Conservation (phyloP, 2,329 filamentous ascomycete species). For the Thielaviopsis cerberus region DNA sequence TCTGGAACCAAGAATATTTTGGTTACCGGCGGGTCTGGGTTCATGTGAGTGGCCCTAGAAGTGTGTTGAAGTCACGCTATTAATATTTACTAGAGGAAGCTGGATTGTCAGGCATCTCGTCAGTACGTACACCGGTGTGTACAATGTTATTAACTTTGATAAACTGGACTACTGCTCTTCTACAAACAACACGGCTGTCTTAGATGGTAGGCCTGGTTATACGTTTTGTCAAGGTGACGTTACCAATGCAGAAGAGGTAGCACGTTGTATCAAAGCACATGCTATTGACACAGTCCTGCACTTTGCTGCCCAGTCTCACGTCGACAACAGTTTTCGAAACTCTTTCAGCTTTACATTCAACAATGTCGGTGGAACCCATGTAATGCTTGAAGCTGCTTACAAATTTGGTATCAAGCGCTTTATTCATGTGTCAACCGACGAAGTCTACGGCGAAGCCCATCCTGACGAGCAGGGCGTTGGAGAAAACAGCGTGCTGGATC, state of each 20-base stretch:
- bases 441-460: slow-evolving; percentile 67
- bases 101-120: slow-evolving; percentile 68
- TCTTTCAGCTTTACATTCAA: slow-evolving; percentile 65
- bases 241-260: slow-evolving; percentile 49
- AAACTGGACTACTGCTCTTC: slow-evolving; percentile 71
- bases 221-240: slow-evolving; percentile 65
- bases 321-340: slow-evolving; percentile 67
- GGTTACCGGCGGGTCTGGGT: slow-evolving; percentile 68
- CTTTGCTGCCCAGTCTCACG: slow-evolving; percentile 72
- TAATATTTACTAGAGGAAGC: slow-evolving; percentile 40
- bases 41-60: slow-evolving; percentile 43
- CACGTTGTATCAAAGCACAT: slow-evolving; percentile 50
- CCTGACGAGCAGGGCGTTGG: slow-evolving; percentile 52
- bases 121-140: slow-evolving; percentile 51
- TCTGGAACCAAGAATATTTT: slow-evolving; percentile 61
- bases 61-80: slow-evolving; percentile 10
- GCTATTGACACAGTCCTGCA: slow-evolving; percentile 66
- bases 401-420: slow-evolving; percentile 53
- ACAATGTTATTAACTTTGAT: slow-evolving; percentile 68
- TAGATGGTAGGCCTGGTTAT: slow-evolving; percentile 53
- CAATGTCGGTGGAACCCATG: slow-evolving; percentile 72
- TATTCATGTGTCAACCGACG: slow-evolving; percentile 69
- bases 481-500: slow-evolving; percentile 56
- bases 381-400: slow-evolving; percentile 58
- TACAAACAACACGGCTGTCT: slow-evolving; percentile 55